phyloP scores from a whole-genome alignment of 2,329 filamentous ascomycete genomes.

The Botrytis pseudocinerea region DNA sequence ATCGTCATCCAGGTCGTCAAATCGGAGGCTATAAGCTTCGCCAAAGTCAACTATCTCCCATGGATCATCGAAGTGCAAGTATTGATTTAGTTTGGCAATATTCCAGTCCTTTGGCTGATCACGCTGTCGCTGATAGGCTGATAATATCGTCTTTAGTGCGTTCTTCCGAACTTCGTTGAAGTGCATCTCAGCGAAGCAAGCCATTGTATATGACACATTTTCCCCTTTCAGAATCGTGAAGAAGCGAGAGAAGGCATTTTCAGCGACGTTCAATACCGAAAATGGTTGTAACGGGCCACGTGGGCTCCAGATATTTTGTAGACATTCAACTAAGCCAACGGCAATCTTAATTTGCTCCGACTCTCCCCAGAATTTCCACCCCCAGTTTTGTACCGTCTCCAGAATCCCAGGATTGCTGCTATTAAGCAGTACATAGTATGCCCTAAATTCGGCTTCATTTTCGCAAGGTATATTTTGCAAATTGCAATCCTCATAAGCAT shows the following conservation, averaged over 20 bases:
- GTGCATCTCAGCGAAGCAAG: slow-evolving; percentile 68
- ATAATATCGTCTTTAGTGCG: slow-evolving; percentile 56
- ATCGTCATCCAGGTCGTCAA: slow-evolving; percentile 46
- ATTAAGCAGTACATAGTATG: slow-evolving; percentile 65
- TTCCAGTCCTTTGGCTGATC: slow-evolving; percentile 62
- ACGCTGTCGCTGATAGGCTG: slow-evolving; percentile 56
- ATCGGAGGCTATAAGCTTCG: slow-evolving; percentile 56
- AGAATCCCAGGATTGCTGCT: slow-evolving; percentile 58
- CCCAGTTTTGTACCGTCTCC: slow-evolving; percentile 58
- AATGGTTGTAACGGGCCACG: slow-evolving; percentile 56
- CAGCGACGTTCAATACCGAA: slow-evolving; percentile 44
- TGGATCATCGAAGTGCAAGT: slow-evolving; percentile 67
- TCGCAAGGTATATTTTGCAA: slow-evolving; percentile 57
- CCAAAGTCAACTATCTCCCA: slow-evolving; percentile 66
- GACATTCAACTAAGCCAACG: slow-evolving; percentile 58
- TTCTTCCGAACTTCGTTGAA: slow-evolving; percentile 61
- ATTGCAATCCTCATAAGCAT: slow-evolving; percentile 66
- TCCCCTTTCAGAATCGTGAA: slow-evolving; percentile 60
- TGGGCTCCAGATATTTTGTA: slow-evolving; percentile 59
- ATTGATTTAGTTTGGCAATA: slow-evolving; percentile 54
- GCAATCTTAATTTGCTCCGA: slow-evolving; percentile 62
- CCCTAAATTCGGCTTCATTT: slow-evolving; percentile 66
- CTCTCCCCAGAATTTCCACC: slow-evolving; percentile 55
- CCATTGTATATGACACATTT: slow-evolving; percentile 66
- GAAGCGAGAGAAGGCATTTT: slow-evolving; percentile 54